phyloP scores from a whole-genome alignment of 345 rosid species.

The Chamaenerion angustifolium region DNA sequence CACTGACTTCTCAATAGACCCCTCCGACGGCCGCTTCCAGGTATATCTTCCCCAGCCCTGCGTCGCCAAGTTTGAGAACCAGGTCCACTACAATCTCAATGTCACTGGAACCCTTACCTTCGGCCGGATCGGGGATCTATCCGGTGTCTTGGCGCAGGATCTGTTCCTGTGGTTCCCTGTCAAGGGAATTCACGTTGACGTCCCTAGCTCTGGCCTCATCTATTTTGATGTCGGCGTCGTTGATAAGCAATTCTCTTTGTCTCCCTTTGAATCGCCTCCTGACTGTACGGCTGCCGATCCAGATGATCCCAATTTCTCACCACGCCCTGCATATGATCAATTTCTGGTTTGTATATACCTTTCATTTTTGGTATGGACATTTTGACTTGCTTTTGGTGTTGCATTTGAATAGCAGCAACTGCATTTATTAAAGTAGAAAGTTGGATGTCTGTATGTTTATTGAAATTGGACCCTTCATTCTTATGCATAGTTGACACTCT shows the following conservation, averaged over 20 bases:
- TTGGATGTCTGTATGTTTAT: too few relatives aligned
- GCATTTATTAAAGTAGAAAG: too few relatives aligned
- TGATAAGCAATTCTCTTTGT: slow-evolving; percentile 64
- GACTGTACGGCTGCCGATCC: slow-evolving; percentile 48
- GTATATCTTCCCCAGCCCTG: slow-evolving; percentile 52
- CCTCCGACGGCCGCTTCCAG: slow-evolving; percentile 37
- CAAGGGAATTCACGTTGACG: slow-evolving; percentile 56
- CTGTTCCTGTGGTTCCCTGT: slow-evolving; percentile 79
- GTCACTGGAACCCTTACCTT: slow-evolving; percentile 45
- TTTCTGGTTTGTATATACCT: too few relatives aligned
- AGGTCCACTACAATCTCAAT: slow-evolving; percentile 67
- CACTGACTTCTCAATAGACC: slow-evolving; percentile 37
- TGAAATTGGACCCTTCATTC: too few relatives aligned
- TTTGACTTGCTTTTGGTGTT: too few relatives aligned
- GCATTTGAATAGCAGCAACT: too few relatives aligned
- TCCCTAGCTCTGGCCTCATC: slow-evolving; percentile 60
- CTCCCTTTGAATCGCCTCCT: slow-evolving; percentile 68
- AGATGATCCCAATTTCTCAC: slow-evolving; percentile 3
- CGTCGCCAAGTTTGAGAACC: slow-evolving; percentile 65
- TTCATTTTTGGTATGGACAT: too few relatives aligned
- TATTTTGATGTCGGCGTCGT: slow-evolving; percentile 77
- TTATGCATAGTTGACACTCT: too few relatives aligned
- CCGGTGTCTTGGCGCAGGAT: slow-evolving; percentile 71
- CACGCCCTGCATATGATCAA: not conserved
- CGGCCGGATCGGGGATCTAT: slow-evolving; percentile 51